phyloP scores from a whole-genome alignment of 73 alveolate species.

The Tetrahymena malaccensis region DNA sequence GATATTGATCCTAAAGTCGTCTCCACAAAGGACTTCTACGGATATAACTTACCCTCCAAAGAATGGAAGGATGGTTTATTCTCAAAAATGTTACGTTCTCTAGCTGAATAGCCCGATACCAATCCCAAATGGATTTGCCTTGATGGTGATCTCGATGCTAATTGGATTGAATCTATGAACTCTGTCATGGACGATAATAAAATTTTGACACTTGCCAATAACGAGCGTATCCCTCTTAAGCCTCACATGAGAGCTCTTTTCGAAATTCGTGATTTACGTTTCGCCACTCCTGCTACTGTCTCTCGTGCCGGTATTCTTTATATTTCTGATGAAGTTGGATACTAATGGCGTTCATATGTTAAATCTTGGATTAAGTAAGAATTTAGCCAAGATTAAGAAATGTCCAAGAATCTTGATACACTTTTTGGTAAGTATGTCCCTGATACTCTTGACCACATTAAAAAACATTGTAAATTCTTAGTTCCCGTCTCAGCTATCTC shows the following conservation, averaged over 20 bases:
- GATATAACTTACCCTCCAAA: constrained; percentile 96
- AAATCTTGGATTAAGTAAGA: constrained; percentile 86
- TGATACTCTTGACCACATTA: constrained; percentile 65
- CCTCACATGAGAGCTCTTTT: constrained; percentile 99
- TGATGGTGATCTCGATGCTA: constrained; percentile 99
- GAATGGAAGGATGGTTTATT: constrained; percentile 99
- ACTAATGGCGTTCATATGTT: constrained; percentile 87
- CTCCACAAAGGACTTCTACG: constrained; percentile 97
- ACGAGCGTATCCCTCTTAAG: constrained; percentile 98
- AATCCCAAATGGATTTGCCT: constrained; percentile 98
- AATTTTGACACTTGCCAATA: constrained; percentile 90
- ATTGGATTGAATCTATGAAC: constrained; percentile 99
- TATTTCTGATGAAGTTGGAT: constrained; percentile 86
- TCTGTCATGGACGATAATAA: constrained; percentile 99
- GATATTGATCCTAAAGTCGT: constrained; percentile 98
- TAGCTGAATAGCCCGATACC: constrained; percentile 90
- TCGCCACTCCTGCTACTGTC: constrained; percentile 99
- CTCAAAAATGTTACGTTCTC: constrained; percentile 96
- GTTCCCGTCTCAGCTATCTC: constrained; percentile 91
- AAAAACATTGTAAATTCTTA: constrained; percentile 77
- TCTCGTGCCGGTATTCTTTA: constrained; percentile 99
- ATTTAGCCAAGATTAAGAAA: constrained; percentile 54
- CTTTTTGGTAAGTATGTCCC: constrained; percentile 80
- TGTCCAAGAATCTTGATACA: constrained; percentile 46
- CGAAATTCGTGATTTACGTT: constrained; percentile 98